phyloP scores from a whole-genome alignment of 75 land plant genomes.

The Chamaecyparis obtusa region DNA sequence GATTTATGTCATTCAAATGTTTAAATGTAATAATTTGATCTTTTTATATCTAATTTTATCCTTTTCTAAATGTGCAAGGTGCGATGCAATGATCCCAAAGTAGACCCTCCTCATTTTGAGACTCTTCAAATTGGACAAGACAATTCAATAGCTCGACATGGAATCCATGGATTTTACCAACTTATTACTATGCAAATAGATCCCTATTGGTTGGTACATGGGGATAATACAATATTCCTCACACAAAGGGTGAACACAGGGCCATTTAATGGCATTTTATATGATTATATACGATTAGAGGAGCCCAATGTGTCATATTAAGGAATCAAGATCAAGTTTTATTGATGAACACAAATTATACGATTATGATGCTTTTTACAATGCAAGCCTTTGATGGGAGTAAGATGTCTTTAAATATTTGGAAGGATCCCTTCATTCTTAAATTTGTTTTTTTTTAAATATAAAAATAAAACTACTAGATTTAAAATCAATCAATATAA shows the following conservation, averaged over 20 bases:
- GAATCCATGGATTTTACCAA: constrained; percentile 69
- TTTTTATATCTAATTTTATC: background rate
- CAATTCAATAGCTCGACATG: constrained; percentile 82
- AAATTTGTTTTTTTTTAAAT: no score
- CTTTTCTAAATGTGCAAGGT: constrained; percentile 29
- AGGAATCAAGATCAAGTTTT: background rate
- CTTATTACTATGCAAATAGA: constrained; percentile 39
- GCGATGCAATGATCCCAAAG: constrained; percentile 45
- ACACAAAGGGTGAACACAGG: constrained; percentile 47
- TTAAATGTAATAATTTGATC: background rate
- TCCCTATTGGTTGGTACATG: constrained; percentile 23
- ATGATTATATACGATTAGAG: constrained; percentile 74
- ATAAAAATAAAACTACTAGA: no score
- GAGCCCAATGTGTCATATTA: constrained; percentile 28
- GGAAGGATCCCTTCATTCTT: background rate
- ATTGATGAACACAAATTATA: background rate
- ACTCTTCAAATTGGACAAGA: constrained; percentile 54
- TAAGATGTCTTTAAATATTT: background rate
- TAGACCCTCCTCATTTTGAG: constrained; percentile 37
- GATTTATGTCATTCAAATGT: background rate
- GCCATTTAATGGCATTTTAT: constrained; percentile 68
- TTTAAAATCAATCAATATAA: no score
- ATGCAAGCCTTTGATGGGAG: background rate
- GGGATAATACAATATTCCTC: constrained; percentile 60
- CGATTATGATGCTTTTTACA: background rate